Evolutionary conservation across 257 asterid genomes (phyloP).

Genomic region (Fraxinus cuspidata): DNA sequence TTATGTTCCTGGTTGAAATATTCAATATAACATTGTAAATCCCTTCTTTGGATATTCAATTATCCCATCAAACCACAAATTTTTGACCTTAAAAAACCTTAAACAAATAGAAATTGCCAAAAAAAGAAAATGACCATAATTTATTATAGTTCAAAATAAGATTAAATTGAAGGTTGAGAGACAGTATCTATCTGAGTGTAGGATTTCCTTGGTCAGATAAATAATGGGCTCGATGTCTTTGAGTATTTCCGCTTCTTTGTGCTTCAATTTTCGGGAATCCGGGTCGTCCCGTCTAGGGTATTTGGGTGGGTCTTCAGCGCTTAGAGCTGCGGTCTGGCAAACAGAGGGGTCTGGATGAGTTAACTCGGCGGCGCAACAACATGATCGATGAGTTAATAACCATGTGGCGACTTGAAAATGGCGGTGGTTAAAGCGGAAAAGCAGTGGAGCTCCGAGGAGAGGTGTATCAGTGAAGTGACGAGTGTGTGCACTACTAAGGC

Average conservation of each 20-base stretch:
- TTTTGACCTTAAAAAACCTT: background rate
- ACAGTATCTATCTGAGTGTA: slow-evolving; percentile 67
- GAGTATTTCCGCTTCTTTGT: slow-evolving; percentile 60
- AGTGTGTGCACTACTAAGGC: background rate
- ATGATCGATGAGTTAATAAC: slow-evolving; percentile 35
- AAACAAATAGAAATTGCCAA: background rate
- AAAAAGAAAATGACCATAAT: background rate
- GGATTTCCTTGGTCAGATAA: slow-evolving; percentile 61
- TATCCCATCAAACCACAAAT: background rate
- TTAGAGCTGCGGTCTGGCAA: slow-evolving; percentile 15
- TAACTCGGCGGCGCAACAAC: slow-evolving; percentile 44
- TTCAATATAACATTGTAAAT: background rate
- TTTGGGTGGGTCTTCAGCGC: slow-evolving; percentile 39
- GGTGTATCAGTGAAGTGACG: slow-evolving; percentile 24
- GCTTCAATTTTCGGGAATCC: slow-evolving; percentile 63
- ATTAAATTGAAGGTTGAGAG: slow-evolving; percentile 3
- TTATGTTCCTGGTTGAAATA: background rate
- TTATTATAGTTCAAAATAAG: slow-evolving; percentile 2
- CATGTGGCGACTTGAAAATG: slow-evolving; percentile 29
- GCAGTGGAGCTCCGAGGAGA: slow-evolving; percentile 46
- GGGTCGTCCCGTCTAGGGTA: slow-evolving; percentile 46
- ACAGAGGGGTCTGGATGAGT: slow-evolving; percentile 27
- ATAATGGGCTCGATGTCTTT: slow-evolving; percentile 67
- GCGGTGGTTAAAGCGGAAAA: slow-evolving; percentile 49
- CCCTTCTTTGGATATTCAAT: background rate